phyloP scores from a whole-genome alignment of 2,329 filamentous ascomycete genomes.

The Dendryphion nanum region DNA sequence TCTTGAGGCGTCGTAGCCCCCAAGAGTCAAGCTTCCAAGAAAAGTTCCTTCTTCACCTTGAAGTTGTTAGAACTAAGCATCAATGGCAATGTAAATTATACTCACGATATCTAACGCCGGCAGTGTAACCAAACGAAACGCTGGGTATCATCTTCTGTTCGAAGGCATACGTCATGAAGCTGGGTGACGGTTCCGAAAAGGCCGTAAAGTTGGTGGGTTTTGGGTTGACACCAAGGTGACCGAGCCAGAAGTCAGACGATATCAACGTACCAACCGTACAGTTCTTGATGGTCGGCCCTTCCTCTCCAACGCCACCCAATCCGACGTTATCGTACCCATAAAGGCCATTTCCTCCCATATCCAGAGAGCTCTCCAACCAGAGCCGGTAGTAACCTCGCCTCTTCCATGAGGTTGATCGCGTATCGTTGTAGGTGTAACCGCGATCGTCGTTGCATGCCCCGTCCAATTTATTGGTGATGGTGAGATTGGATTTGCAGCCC shows the following conservation, averaged over 20 bases:
- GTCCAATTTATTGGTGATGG: conserved; percentile 43
- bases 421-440: conserved; percentile 58
- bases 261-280: conserved; percentile 43
- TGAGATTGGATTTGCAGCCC: conserved; percentile 22
- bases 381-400: conserved; percentile 60
- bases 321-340: conserved; percentile 58
- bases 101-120: conserved; percentile 70
- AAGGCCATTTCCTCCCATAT: conserved; percentile 59
- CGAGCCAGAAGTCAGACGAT: conserved; percentile 44
- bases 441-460: conserved; percentile 53
- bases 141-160: conserved; percentile 62
- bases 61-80: neutral
- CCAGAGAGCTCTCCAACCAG: conserved; percentile 57
- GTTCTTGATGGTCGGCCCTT: conserved; percentile 42
- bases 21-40: conserved; percentile 59
- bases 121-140: conserved; percentile 73
- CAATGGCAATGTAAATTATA: no score
- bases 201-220: conserved; percentile 52
- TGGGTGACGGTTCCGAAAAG: conserved; percentile 55
- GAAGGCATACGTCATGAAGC: conserved; percentile 54
- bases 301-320: conserved; percentile 39
- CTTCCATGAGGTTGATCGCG: conserved; percentile 58
- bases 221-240: conserved; percentile 49
- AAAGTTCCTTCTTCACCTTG: no score
- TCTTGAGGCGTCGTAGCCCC: conserved; percentile 66